Evolutionary conservation across 306 rosid species (phyloP), one percentile per base, ranked within the genome.

Genomic region (Glycyrrhiza uralensis): DNA sequence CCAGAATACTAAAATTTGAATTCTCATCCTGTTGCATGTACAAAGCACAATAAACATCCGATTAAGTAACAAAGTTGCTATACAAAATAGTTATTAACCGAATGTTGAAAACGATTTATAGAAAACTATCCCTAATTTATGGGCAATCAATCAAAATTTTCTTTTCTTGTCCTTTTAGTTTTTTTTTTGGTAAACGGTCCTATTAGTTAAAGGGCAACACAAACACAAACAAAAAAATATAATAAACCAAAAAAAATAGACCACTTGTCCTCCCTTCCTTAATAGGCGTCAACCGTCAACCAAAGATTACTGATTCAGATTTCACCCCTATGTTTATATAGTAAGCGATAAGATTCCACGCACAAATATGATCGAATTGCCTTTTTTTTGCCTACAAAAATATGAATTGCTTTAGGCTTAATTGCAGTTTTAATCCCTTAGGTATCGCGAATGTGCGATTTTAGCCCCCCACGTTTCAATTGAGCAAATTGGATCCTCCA

Each of bases 91-190:
- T 72, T 74, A 23, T 26, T 30, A 39, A 44, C 69, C 15, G 35
- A 81, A 63, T 55, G 1, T 14, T 20, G 9, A 70, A 71, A 70
- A 63, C 67, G 7, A 29, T 76, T 56, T 76, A 46, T 76, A 76
- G 78, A 65, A 58, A 67, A 5, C 18, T 17, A 52, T 23, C 82
- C 80, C 74, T 19, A 23, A 60, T 82, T 82, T 32, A 67, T 54
- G 83, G 61, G 1, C 46, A 39, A 74, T 77, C 86, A 82, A 78
- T 63, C 86, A 73, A 77, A 35, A 4, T 66, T 77, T 66, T 13
- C 82, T 82, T 60, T 82, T 61, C 42, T 77, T 73, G 60, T 33
- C 74, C 24, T 58, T 23, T 58, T 23, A 5, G 38, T 66, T 54
- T n/a, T n/a, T n/a, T n/a, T n/a, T n/a, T n/a, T n/a, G n/a, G n/a